Evolutionary conservation across 768 basidiomycete species (phyloP), one percentile per base, ranked within the genome.

Genomic region (Trametes maxima): DNA sequence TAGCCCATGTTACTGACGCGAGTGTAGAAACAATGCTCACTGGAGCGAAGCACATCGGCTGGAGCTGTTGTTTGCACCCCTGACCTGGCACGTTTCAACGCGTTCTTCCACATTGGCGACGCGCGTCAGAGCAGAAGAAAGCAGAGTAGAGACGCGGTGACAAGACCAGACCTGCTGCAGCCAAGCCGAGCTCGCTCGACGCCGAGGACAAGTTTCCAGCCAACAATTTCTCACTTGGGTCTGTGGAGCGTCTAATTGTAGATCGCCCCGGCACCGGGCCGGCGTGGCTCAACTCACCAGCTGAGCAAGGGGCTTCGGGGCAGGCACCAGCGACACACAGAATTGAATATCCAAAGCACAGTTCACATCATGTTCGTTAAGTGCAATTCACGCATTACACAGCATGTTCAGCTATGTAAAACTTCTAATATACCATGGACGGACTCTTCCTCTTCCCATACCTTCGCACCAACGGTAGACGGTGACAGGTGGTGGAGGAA

Each of bases 401-500:
- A 3, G 8, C 4, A 8, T 33, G 3, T 8, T 36, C 17, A 25
- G 67, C 68, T 8, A 63, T 28, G 17, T n/a, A n/a, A n/a, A n/a
- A n/a, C n/a, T n/a, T n/a, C n/a, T n/a, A n/a, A n/a, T n/a, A n/a
- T n/a, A n/a, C n/a, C n/a, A n/a, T n/a, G n/a, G n/a, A n/a, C n/a
- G n/a, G n/a, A n/a, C n/a, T n/a, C n/a, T n/a, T n/a, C n/a, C n/a
- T n/a, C n/a, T n/a, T n/a, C n/a, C n/a, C n/a, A n/a, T n/a, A n/a
- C n/a, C n/a, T n/a, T n/a, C n/a, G n/a, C n/a, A n/a, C n/a, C n/a
- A n/a, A n/a, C n/a, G n/a, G n/a, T n/a, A n/a, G n/a, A n/a, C n/a
- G n/a, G n/a, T n/a, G n/a, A n/a, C n/a, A n/a, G n/a, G n/a, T 67
- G 50, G 5, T 63, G 68, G 16, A 65, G 56, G 35, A 3, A 39